Base-by-base conservation (phyloP, 1,139 yeast species). In the Candida gigantensis region DNA sequence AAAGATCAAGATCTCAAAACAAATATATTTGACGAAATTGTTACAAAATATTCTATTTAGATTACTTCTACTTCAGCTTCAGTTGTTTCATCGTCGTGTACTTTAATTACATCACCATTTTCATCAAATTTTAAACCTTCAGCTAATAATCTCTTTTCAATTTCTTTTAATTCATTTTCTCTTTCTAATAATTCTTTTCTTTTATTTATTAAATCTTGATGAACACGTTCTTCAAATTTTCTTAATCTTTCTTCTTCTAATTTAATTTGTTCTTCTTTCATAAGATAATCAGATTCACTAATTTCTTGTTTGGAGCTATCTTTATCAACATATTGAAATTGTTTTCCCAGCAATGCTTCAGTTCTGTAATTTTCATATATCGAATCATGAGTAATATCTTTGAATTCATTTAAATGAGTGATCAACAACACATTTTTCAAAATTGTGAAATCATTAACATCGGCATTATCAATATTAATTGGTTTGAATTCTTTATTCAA, bases 171-270 rank as follows among this genome's bases (percentile, higher is more conserved):
- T 58, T 92, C 97, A 50, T 82, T 79, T 62, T 92, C 98, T 56
- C 97, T 79, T 40, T 88, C 89, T 52, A 84, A 72, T 46, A 92
- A 74, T 60, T 88, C 96, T 52, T 83, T 81, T 49, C 95, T 77
- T 72, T 89, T 89, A 56, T 79, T 79, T 52, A 85, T 72, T 60
- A 92, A 74, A 58, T 90, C 97, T 54, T 84, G 85, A 60, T 88
- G 96, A 16, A 92, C 96, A 49, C 96, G 74, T 57, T 83, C 87
- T 61, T 84, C 94, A 54, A 83, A 84, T 37, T 85, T 86, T 55
- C 71, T 79, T 52, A 84, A 69, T 58, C 92, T 75, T 58, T 84
- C 92, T 60, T 84, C 92, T 58, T 84, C 94, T 40, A 83, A 66
- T 57, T 81, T 79, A 51, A 84, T 84, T 58, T 84, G 92, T 56